These are phyloP conservation scores for Lepraria neglecta DNA, from an alignment of 495 filamentous ascomycete species.

Conservation along the genomic window DNA sequence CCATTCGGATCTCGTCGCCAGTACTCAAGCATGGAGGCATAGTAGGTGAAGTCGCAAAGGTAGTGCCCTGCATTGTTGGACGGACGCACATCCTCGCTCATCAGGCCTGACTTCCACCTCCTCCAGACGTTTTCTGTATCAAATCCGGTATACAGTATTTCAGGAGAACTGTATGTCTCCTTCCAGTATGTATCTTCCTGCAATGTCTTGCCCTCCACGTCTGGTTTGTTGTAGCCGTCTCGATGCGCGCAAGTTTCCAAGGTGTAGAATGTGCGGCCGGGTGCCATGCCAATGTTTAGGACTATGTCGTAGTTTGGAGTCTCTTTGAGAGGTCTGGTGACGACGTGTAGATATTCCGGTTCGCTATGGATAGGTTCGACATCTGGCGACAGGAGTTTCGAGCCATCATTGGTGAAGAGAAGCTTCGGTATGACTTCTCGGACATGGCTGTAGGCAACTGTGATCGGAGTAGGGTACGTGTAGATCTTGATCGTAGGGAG, in stretches of 20 bases:
- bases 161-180: constrained; percentile 37
- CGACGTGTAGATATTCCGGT: constrained; percentile 17
- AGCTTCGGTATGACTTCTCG: constrained; percentile 55
- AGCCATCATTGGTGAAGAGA: constrained; percentile 25
- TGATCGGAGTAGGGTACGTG: constrained; percentile 59
- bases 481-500: constrained; percentile 56
- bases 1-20: constrained; percentile 22
- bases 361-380: background rate
- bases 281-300: constrained; percentile 78
- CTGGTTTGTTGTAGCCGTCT: constrained; percentile 65
- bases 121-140: constrained; percentile 49
- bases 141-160: constrained; percentile 41
- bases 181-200: constrained; percentile 46
- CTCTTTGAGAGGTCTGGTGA: constrained; percentile 34
- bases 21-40: constrained; percentile 52
- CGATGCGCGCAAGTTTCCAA: constrained; percentile 65
- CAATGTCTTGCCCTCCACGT: constrained; percentile 57
- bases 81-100: constrained; percentile 51
- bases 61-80: constrained; percentile 75
- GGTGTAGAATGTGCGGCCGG: constrained; percentile 59
- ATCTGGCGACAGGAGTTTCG: constrained; percentile 6
- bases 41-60: constrained; percentile 84
- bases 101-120: constrained; percentile 47
- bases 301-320: constrained; percentile 54
- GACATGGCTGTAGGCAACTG: constrained; percentile 63